Conservation (phyloP, 768 basidiomycete species). For the Trametes punicea region DNA sequence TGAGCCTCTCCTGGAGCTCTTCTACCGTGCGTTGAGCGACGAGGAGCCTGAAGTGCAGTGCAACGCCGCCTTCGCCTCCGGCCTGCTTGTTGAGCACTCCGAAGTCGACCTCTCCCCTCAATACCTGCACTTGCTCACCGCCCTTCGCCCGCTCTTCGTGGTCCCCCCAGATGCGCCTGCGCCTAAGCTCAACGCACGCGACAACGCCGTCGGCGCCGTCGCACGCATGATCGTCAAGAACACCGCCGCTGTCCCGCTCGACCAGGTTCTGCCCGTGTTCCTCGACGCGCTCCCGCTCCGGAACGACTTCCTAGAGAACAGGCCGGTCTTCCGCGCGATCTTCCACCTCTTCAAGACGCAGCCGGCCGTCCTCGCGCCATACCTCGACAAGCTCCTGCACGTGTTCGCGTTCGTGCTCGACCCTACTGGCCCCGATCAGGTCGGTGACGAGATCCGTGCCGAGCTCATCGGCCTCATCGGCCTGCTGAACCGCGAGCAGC, state of each 20-base stretch:
- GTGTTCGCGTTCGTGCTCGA: conserved; percentile 84
- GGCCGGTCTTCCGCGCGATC: conserved; percentile 82
- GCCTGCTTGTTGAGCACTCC: conserved; percentile 87
- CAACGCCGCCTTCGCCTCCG: conserved; percentile 93
- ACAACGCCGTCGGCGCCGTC: conserved; percentile 96
- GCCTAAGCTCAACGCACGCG: conserved; percentile 77
- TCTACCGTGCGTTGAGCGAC: conserved; percentile 80
- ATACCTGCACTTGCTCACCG: conserved; percentile 72
- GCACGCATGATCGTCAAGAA: conserved; percentile 84
- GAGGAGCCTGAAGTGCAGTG: conserved; percentile 90
- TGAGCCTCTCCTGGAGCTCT: conserved; percentile 74
- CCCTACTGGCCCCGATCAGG: conserved; percentile 67
- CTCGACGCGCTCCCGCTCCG: conserved; percentile 79
- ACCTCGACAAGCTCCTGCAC: conserved; percentile 74
- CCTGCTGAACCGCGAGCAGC: conserved; percentile 69
- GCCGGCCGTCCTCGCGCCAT: conserved; percentile 63
- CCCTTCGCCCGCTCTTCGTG: conserved; percentile 79
- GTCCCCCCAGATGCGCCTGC: conserved; percentile 59
- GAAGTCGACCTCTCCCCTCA: conserved; percentile 77
- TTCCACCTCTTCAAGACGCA: conserved; percentile 84
- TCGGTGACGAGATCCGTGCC: conserved; percentile 73
- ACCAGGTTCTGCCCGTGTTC: conserved; percentile 86
- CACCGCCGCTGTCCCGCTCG: conserved; percentile 74
- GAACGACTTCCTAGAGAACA: conserved; percentile 88
- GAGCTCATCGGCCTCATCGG: conserved; percentile 74